Percentiles rank a stretch among this genome's conserved stretches.
Evolutionary conservation across 2,329 filamentous ascomycete species (phyloP).

Genomic region (Pyricularia pennisetigena): DNA sequence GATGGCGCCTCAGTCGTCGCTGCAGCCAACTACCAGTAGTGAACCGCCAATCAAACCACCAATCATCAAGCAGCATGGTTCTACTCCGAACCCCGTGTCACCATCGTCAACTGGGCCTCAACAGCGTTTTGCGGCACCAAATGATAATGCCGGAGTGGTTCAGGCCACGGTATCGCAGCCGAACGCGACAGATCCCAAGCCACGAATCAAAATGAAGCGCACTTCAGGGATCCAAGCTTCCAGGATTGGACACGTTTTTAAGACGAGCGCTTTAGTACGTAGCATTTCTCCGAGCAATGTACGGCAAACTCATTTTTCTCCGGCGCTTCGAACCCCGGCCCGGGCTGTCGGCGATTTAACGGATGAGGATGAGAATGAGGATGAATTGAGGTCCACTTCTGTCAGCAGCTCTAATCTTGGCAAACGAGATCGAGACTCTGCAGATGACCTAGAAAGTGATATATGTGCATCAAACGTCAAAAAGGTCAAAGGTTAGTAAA

Average conservation of each 20-base stretch:
- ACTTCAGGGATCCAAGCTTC: not conserved
- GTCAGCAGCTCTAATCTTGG: not conserved
- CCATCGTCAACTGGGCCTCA: too few relatives aligned
- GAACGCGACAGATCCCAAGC: not conserved
- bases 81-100: too few relatives aligned
- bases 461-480: not conserved
- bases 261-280: not conserved
- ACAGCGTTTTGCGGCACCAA: not conserved
- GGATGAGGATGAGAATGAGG: too few relatives aligned
- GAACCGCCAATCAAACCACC: too few relatives aligned
- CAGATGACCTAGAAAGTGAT: not conserved
- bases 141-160: not conserved
- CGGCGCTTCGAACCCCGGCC: too few relatives aligned
- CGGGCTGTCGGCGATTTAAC: too few relatives aligned
- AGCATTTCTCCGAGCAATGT: too few relatives aligned
- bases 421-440: not conserved
- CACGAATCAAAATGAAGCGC: not conserved
- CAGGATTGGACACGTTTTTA: not conserved
- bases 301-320: too few relatives aligned
- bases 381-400: too few relatives aligned
- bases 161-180: not conserved
- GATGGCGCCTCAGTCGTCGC: too few relatives aligned
- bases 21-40: too few relatives aligned
- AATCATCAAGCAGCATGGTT: too few relatives aligned
- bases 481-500: not conserved